Evolutionary conservation across 2,329 filamentous ascomycete species (phyloP).

Genomic region (Penicillium sp.): DNA sequence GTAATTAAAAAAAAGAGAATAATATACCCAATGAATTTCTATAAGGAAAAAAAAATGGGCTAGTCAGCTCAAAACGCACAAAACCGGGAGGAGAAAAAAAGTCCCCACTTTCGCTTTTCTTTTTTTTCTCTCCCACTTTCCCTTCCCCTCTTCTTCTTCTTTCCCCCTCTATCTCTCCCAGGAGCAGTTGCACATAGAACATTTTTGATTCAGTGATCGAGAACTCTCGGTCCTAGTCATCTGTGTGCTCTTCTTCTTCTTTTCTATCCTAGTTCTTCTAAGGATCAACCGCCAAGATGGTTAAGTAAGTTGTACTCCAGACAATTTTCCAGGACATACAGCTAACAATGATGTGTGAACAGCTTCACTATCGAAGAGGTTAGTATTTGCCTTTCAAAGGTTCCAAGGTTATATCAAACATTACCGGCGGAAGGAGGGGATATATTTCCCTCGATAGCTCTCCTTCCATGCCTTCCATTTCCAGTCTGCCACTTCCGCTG

Average conservation of each 20-base stretch:
- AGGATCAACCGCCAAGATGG: slow-evolving; percentile 84
- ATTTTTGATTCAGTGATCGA: slow-evolving; percentile 43
- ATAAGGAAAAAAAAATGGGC: not conserved
- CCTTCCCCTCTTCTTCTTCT: slow-evolving; percentile 32
- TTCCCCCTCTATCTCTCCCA: slow-evolving; percentile 30
- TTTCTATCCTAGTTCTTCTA: slow-evolving; percentile 34
- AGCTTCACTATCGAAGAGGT: slow-evolving; percentile 98
- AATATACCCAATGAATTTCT: too few relatives aligned
- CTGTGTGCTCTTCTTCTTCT: slow-evolving; percentile 40
- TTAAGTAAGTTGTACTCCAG: slow-evolving; percentile 75
- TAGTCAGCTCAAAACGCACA: slow-evolving; percentile 24
- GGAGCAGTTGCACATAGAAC: slow-evolving; percentile 44
- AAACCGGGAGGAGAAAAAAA: slow-evolving; percentile 23
- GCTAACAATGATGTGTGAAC: slow-evolving; percentile 17
- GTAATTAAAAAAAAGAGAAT: not conserved
- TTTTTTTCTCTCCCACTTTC: slow-evolving; percentile 32
- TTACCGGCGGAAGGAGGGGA: not conserved
- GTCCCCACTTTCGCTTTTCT: slow-evolving; percentile 31
- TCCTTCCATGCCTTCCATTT: not conserved
- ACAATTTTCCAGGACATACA: not conserved
- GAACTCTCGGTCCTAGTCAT: slow-evolving; percentile 46
- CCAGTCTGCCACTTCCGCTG: not conserved
- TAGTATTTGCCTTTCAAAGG: slow-evolving; percentile 35
- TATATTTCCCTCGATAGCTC: not conserved
- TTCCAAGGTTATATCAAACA: not conserved